Evolutionary conservation across 1,284 basidiomycete genomes (phyloP), one percentile per base, ranked within the genome.

Genomic region (Cystobasidiaceae sp.): DNA sequence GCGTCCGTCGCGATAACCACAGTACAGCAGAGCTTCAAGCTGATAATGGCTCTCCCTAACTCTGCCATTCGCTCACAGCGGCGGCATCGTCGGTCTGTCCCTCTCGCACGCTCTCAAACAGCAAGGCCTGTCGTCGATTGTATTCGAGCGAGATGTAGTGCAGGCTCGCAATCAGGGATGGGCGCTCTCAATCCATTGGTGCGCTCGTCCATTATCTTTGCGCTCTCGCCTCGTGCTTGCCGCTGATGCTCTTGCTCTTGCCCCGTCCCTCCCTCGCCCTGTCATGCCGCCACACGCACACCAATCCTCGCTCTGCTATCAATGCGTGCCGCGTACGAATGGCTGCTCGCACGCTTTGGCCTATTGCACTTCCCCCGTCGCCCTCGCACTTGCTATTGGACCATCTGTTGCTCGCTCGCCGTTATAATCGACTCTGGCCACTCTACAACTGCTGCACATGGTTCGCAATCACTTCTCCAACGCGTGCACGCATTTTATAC

Each of bases 151-250:
- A 21, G 64, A 66, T 33, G 15, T 44, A 4, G 64, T 58, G 27
- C 64, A 66, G 32, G 46, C 55, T 33, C 55, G 64, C 6, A 51
- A 56, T n/a, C 64, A 66, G 28, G 64, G 64, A 33, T 66, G 55
- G 55, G 64, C 56, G 3, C 45, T 58, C 7, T 59, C 63, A 1
- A 45, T 66, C 13, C 56, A 66, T 28, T 66, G 64, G 55, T 45
- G 32, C 48, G 60, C 27, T 19, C 13, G 17, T n/a, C 25, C 50
- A 7, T 2, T 2, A 17, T 17, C 46, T 5, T 28, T 28, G 6
- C 32, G 6, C 32, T 21, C 17, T 33, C 33, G 25, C 21, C 4
- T 21, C 50, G 5, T 11, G 33, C 9, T 17, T 23, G 8, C 37
- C 6, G 6, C n/a, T n/a, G 3, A 37, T 39, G 33, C 9, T 9